These are phyloP conservation scores for Dictyostelium brefeldianum DNA, from an alignment of 78 protist genomes.

Conservation along the genomic window DNA sequence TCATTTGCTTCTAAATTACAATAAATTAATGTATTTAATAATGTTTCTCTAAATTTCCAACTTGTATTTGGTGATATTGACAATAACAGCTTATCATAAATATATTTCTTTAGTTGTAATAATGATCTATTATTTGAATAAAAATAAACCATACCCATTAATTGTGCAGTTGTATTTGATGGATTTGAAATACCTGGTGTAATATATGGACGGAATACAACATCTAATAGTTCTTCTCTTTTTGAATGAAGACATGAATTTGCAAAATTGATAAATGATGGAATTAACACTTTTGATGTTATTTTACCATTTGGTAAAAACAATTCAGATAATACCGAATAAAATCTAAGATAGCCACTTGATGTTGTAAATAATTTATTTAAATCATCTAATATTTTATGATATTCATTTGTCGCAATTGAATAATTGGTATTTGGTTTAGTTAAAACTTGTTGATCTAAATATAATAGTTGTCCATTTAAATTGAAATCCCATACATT, in stretches of 20 bases:
- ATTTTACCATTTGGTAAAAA: constrained; percentile 1
- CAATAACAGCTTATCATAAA: not conserved
- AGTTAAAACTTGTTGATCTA: not conserved
- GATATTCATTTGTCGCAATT: not conserved
- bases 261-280: not conserved
- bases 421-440: no score
- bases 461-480: not conserved
- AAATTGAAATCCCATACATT: not conserved
- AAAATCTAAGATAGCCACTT: not conserved
- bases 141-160: not conserved
- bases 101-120: not conserved
- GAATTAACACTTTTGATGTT: not conserved
- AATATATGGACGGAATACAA: not conserved
- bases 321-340: not conserved
- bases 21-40: not conserved
- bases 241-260: not conserved
- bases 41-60: not conserved
- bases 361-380: not conserved
- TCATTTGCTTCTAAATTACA: not conserved
- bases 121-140: not conserved
- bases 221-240: not conserved
- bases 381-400: not conserved
- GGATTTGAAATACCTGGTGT: not conserved
- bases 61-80: not conserved
- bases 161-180: not conserved